Evolutionary conservation across 1,139 yeast genomes (phyloP), one percentile per base, ranked within the genome.

Genomic region (Yamadazyma oceani): DNA sequence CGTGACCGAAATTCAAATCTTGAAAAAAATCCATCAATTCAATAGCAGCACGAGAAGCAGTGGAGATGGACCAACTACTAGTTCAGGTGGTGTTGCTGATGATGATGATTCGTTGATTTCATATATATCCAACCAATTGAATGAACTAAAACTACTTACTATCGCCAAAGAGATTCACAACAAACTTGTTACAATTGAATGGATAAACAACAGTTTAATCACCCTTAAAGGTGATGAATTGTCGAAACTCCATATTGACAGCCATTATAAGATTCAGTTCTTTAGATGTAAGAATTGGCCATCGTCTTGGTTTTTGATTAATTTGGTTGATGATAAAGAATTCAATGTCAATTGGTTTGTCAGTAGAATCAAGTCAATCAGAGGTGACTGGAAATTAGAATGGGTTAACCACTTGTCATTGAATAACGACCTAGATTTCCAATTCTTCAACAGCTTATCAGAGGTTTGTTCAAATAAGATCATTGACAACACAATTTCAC

Each of bases 221-320:
- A 69, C 63, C 40, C 51, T 83, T 29, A 62, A 64, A 36, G 75
- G 69, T 14, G 53, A 45, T 31, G 75, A 70, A 46, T 53, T 57
- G 9, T 39, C 39, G 11, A 65, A 66, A 36, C 49, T 69, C 31
- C 31, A 40, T 16, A 44, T 48, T 26, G 33, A 31, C n/a, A 22
- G 27, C 9, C 17, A 30, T 6, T 42, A 35, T 31, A 66, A 59
- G 38, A 51, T 78, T 17, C 78, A 71, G 44, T 72, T 79, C 39
- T 83, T 77, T 53, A 69, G 85, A 16, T 66, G 85, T 36, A 75
- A 75, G 37, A 81, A 75, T 42, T 84, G 90, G 90, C 88, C 89
- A 1, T 63, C 78, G 2, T 77, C 81, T 39, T 84, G 90, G 90
- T 80, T 80, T 54, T 58, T 84, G 35, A 72, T 81, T 4, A 66